phyloP scores from a whole-genome alignment of 345 rosid genomes.

The Viola odorata region DNA sequence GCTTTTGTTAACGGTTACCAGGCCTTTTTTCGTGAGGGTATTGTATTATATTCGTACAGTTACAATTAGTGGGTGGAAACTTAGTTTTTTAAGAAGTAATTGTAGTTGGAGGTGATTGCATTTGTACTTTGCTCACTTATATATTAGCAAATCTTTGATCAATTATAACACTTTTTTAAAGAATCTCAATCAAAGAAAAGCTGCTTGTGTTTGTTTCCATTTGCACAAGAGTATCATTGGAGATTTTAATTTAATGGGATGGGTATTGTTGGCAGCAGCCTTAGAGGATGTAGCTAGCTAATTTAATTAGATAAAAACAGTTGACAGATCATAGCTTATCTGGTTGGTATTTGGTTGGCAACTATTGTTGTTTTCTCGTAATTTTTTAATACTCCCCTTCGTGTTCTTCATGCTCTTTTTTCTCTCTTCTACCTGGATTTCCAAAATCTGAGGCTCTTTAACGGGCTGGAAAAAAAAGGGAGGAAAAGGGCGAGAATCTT shows the following conservation, averaged over 20 bases:
- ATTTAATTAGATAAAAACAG: conserved; percentile 5
- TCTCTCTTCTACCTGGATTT: conserved; percentile 9
- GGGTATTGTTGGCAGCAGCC: conserved; percentile 31
- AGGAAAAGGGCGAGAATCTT: conserved; percentile 22
- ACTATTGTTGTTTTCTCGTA: conserved; percentile 24
- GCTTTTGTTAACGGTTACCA: too few species aligned
- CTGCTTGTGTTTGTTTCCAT: conserved; percentile 24
- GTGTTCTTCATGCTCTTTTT: conserved; percentile 6
- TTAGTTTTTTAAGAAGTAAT: too few species aligned
- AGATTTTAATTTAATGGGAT: conserved; percentile 17
- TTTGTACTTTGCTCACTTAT: too few species aligned
- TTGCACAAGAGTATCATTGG: conserved; percentile 7
- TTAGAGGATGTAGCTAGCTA: conserved; percentile 11
- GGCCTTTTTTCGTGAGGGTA: too few species aligned
- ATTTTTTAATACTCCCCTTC: conserved; percentile 11
- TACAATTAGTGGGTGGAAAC: too few species aligned
- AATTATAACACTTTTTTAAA: not conserved
- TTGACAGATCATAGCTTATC: conserved; percentile 5
- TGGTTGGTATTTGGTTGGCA: conserved; percentile 20
- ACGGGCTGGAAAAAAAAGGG: conserved; percentile 6
- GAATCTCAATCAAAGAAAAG: conserved; percentile 14
- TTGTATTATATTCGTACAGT: too few species aligned
- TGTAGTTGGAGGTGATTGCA: too few species aligned
- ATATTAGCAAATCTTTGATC: too few species aligned
- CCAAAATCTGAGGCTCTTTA: conserved; percentile 10